These are phyloP conservation scores for Suaeda aralocaspica DNA, from an alignment of 148 eudicot species.

Conservation along the genomic window DNA sequence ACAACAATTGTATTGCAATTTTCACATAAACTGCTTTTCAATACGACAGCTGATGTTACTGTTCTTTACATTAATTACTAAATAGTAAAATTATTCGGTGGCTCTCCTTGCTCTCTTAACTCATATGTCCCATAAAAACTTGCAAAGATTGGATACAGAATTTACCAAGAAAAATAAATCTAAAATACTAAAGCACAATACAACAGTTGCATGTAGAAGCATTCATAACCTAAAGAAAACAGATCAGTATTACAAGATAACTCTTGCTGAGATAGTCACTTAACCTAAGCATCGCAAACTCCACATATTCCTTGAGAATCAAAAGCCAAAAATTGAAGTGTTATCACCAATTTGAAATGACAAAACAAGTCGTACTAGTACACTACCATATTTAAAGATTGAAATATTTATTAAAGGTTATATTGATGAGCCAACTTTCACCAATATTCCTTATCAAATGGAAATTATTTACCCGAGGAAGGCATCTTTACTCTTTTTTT, in stretches of 20 bases:
- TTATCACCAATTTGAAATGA: not conserved
- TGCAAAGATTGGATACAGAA: not conserved
- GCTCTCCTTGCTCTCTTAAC: not conserved
- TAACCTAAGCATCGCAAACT: not conserved
- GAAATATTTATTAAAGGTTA: not conserved
- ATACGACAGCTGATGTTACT: not conserved
- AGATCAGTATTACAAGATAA: not conserved
- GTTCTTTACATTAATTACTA: not conserved
- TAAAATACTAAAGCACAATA: not conserved
- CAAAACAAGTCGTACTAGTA: not conserved
- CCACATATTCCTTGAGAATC: not conserved
- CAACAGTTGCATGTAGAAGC: not conserved
- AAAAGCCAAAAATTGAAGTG: not conserved
- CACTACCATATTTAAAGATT: not conserved
- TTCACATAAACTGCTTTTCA: not conserved
- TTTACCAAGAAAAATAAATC: not conserved
- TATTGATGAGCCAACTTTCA: not conserved
- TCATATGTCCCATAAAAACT: not conserved
- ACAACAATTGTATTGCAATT: not conserved
- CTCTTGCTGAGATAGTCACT: not conserved
- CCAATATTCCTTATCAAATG: not conserved
- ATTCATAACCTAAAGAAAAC: not conserved
- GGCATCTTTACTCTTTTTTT: not conserved
- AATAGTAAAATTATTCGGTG: not conserved
- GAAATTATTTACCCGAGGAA: not conserved